These are phyloP conservation scores for Arthrobotrys megalospora DNA, from an alignment of 2,329 filamentous ascomycete genomes.

Conservation along the genomic window DNA sequence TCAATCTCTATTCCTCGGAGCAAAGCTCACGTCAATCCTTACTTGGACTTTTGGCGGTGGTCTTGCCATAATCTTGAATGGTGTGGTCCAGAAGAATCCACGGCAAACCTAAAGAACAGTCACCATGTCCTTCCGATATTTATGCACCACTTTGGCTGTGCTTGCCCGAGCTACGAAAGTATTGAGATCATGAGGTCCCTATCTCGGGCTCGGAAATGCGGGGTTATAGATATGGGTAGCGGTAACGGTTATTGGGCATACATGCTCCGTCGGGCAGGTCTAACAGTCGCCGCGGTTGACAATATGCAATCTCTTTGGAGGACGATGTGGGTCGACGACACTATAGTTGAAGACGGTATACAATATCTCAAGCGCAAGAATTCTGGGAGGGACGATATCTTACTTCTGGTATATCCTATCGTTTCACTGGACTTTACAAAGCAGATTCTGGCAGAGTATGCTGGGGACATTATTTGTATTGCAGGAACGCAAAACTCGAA, in stretches of 20 bases:
- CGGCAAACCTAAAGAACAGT: conserved; percentile 72
- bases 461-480: conserved; percentile 77
- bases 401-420: conserved; percentile 81
- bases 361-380: conserved; percentile 72
- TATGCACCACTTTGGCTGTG: conserved; percentile 85
- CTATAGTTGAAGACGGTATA: conserved; percentile 74
- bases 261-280: conserved; percentile 76
- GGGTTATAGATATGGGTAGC: conserved; percentile 77
- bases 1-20: conserved; percentile 67
- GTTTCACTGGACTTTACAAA: conserved; percentile 78
- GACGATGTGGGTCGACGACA: conserved; percentile 79
- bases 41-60: conserved; percentile 78
- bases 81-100: conserved; percentile 74
- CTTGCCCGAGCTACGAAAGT: conserved; percentile 77
- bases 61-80: conserved; percentile 76
- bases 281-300: conserved; percentile 75
- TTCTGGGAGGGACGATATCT: conserved; percentile 73
- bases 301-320: conserved; percentile 79
- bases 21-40: conserved; percentile 75
- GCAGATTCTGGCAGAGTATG: conserved; percentile 74
- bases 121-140: conserved; percentile 81
- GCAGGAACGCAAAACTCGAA: conserved; percentile 82
- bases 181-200: conserved; percentile 75
- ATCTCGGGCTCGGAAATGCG: conserved; percentile 69
- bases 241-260: conserved; percentile 84